Evolutionary conservation across 176 grass and related monocot species (phyloP).

Genomic region (Musa itinerans): DNA sequence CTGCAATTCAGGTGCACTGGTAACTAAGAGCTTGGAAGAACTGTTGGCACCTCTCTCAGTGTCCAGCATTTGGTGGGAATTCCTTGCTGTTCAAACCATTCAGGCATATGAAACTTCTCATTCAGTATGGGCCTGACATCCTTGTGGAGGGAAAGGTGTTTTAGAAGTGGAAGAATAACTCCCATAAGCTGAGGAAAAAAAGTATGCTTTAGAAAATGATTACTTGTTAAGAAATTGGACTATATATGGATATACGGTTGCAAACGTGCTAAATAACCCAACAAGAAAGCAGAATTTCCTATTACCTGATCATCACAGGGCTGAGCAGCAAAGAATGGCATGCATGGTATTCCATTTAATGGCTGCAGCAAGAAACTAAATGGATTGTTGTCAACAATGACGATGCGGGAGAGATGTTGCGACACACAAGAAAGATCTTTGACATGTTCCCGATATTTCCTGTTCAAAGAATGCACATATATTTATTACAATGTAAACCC

Average conservation of each 20-base stretch:
- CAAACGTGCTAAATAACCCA: background rate
- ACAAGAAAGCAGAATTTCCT: background rate
- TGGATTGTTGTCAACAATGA: constrained; percentile 94
- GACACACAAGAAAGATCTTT: constrained; percentile 91
- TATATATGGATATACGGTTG: too few species aligned
- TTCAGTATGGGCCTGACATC: constrained; percentile 79
- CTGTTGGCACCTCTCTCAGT: constrained; percentile 14
- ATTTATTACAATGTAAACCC: too few species aligned
- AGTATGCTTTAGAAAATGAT: constrained; percentile 1
- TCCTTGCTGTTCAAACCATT: constrained; percentile 95
- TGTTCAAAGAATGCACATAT: constrained; percentile 27
- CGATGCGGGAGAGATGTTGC: constrained; percentile 60
- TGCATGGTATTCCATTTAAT: constrained; percentile 90
- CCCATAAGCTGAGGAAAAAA: constrained; percentile 59
- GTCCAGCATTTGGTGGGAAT: constrained; percentile 50
- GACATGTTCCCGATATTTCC: constrained; percentile 91
- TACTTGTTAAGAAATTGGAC: too few species aligned
- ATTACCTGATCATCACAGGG: constrained; percentile 85
- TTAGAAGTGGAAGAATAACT: constrained; percentile 88
- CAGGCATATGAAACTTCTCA: constrained; percentile 97
- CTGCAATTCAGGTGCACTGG: too few species aligned
- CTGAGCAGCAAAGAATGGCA: constrained; percentile 89
- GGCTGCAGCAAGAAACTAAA: constrained; percentile 98
- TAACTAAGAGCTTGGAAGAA: background rate
- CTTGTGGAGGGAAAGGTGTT: constrained; percentile 68